Percentiles rank a stretch among this genome's conserved stretches.
Conservation (phyloP, 306 rosid species). For the Dalbergia cochinchinensis region DNA sequence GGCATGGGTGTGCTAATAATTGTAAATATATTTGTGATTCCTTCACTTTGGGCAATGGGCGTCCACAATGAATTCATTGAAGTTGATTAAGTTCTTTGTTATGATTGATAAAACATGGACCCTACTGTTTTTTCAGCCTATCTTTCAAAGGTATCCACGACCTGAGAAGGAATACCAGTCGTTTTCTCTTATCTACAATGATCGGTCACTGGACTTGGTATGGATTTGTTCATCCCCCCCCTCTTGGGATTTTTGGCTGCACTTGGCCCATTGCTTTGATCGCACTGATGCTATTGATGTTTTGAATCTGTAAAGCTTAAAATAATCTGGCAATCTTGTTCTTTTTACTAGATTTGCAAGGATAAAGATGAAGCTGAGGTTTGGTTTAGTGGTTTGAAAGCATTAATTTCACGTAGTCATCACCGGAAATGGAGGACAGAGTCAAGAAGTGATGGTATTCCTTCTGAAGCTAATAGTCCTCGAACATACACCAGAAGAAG, state of each 20-base stretch:
- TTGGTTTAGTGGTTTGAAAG: conserved; percentile 99
- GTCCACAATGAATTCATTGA: conserved; percentile 36
- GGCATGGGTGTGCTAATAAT: conserved; percentile 16
- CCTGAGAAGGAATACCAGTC: conserved; percentile 99
- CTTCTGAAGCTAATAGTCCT: conserved; percentile 98
- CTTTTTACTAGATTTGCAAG: conserved; percentile 87
- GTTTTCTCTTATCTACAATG: conserved; percentile 95
- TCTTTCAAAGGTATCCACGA: conserved; percentile 97
- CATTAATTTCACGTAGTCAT: conserved; percentile 87
- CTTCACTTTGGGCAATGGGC: conserved; percentile 47
- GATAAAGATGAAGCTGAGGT: conserved; percentile 99
- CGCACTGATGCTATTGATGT: conserved; percentile 31
- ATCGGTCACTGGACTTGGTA: conserved; percentile 96
- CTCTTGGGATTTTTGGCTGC: conserved; percentile 24
- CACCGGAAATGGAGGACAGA: conserved; percentile 96
- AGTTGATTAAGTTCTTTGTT: conserved; percentile 43
- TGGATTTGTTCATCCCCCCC: conserved; percentile 39
- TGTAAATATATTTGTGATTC: conserved; percentile 32
- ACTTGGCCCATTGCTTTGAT: conserved; percentile 37
- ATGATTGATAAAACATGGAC: conserved; percentile 54
- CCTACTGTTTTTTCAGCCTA: conserved; percentile 74
- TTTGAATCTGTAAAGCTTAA: conserved; percentile 38
- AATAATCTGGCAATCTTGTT: conserved; percentile 48
- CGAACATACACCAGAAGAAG: conserved; percentile 94
- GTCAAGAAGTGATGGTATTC: conserved; percentile 96